Evolutionary conservation across 2,329 filamentous ascomycete genomes (phyloP), one percentile per base, ranked within the genome.

Genomic region (Calonectria honghensis): DNA sequence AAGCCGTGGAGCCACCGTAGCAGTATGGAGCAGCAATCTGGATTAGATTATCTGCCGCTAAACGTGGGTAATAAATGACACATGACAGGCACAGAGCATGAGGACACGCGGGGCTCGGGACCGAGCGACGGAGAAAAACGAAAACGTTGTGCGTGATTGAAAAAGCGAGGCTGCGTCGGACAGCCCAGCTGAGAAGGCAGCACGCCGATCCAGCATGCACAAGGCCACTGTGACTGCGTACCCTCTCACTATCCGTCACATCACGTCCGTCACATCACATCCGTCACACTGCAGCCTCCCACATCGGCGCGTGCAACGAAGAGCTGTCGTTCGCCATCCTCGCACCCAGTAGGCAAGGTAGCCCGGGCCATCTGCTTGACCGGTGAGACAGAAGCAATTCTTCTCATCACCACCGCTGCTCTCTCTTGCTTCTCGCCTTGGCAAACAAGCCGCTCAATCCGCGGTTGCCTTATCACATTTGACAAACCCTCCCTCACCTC

Each of bases 301-400:
- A 63, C 57, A 63, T 37, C 57, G 24, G 57, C 35, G 24, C 57
- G 39, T 63, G 35, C 37, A 63, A 24, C 24, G 6, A 9, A 3
- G 11, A 13, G 24, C 27, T 41, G 37, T 41, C 35, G 57, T 63
- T 63, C 57, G 57, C 57, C 35, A 16, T 63, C 24, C 14, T 41
- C 35, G 39, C 37, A 29, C 37, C 57, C 35, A 6, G 29, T 63
- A 20, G 32, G 24, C 57, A 63, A 41, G 57, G 57, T 41, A 29
- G 35, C 35, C 57, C 14, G 24, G 57, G 16, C 35, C 24, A 63
- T 9, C 35, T 63, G 57, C 35, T 63, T 24, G 57, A 63, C 57
- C 57, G 57, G 57, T 63, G 35, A 63, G 57, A 41, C 57, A 29
- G 14, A 63, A 63, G 35, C 6, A 63, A 45, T 63, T 63, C 57